phyloP scores from a whole-genome alignment of 2,329 filamentous ascomycete species.

The Chrysoporthe cubensis region DNA sequence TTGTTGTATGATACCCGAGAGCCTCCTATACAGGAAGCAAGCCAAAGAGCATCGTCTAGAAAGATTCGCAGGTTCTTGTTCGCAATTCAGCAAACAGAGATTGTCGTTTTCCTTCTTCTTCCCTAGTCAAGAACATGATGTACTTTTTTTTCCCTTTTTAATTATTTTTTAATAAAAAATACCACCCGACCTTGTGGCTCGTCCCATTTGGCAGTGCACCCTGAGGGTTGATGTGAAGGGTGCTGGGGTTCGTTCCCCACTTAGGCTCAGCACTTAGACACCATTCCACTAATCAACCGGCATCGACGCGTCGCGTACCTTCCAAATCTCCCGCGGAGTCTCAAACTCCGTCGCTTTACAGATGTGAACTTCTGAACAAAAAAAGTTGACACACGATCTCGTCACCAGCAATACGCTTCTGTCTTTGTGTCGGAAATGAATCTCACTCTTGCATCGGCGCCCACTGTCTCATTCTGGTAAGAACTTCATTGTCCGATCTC shows the following conservation, averaged over 20 bases:
- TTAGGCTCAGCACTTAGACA: background rate
- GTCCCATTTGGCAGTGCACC: background rate
- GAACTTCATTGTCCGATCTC: background rate
- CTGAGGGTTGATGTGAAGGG: background rate
- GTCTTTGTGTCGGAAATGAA: background rate
- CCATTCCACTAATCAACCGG: background rate
- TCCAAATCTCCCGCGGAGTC: background rate
- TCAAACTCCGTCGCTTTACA: background rate
- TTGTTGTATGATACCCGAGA: slow-evolving; percentile 42
- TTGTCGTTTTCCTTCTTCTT: background rate
- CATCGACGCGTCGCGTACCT: slow-evolving; percentile 8
- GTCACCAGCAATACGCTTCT: background rate
- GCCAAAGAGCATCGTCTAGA: background rate
- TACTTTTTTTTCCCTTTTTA: too few species aligned
- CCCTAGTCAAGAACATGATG: too few species aligned
- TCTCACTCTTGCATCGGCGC: background rate
- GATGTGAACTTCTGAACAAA: background rate
- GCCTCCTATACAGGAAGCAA: background rate
- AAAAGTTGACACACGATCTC: background rate
- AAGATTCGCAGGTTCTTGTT: background rate
- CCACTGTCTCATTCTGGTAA: background rate
- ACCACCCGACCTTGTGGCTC: too few species aligned
- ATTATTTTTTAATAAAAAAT: too few species aligned
- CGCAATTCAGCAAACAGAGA: background rate
- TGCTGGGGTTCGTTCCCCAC: background rate